Percentiles rank a stretch among this genome's conserved stretches.
Evolutionary conservation across 2,329 filamentous ascomycete genomes (phyloP).

Genomic region (Cladosporium sphaerospermum): DNA sequence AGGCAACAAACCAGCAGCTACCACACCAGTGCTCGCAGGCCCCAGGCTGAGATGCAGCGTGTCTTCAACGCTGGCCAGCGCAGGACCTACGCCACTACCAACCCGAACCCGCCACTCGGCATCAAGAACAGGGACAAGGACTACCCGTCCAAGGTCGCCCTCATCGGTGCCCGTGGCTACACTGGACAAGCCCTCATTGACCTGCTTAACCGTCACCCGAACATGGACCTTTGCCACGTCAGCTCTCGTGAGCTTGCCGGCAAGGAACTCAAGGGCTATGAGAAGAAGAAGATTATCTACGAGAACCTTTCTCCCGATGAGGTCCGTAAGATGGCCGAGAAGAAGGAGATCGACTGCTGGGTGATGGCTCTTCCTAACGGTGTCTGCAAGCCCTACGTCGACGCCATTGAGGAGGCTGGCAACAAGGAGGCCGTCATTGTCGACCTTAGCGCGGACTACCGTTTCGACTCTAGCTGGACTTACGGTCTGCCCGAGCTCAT

Average conservation of each 20-base stretch:
- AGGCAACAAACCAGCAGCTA: constrained; percentile 60
- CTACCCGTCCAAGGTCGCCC: constrained; percentile 69
- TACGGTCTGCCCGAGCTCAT: constrained; percentile 87
- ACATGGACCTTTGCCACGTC: constrained; percentile 84
- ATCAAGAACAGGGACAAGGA: constrained; percentile 82
- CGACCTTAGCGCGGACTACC: constrained; percentile 94
- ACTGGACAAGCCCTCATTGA: constrained; percentile 87
- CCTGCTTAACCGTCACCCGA: constrained; percentile 78
- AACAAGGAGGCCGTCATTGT: constrained; percentile 68
- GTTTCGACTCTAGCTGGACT: constrained; percentile 78
- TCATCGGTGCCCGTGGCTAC: constrained; percentile 90
- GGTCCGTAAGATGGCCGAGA: constrained; percentile 74
- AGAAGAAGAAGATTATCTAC: constrained; percentile 86
- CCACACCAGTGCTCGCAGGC: constrained; percentile 49
- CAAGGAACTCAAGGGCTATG: constrained; percentile 80
- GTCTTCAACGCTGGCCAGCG: constrained; percentile 13
- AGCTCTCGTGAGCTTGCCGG: constrained; percentile 89
- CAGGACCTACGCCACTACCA: constrained; percentile 56
- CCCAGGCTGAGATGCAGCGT: constrained; percentile 4
- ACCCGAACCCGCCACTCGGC: constrained; percentile 85
- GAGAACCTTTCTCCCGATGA: constrained; percentile 86
- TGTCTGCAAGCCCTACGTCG: constrained; percentile 88
- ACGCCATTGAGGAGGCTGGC: constrained; percentile 70
- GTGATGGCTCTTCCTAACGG: constrained; percentile 96
- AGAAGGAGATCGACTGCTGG: constrained; percentile 87